Conservation (phyloP, 257 asterid species). For the Knoxia roxburghii region DNA sequence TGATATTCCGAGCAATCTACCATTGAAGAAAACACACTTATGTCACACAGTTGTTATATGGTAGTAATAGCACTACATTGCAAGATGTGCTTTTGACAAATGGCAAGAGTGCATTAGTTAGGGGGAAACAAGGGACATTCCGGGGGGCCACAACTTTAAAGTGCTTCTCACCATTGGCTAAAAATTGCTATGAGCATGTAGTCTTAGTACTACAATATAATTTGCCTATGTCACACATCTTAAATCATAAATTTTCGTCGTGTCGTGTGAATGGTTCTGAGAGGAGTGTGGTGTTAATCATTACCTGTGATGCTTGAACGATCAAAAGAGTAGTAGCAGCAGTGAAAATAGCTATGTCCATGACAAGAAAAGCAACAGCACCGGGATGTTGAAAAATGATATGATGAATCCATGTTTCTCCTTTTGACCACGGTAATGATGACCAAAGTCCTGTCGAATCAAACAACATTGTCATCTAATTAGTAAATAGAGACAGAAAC, state of each 20-base stretch:
- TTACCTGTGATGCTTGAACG: slow-evolving; percentile 74
- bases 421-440: slow-evolving; percentile 45
- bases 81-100: too few relatives aligned
- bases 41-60: too few relatives aligned
- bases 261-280: too few relatives aligned
- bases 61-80: too few relatives aligned
- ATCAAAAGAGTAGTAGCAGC: slow-evolving; percentile 53
- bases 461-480: slow-evolving; percentile 5
- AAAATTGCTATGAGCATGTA: too few relatives aligned
- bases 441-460: slow-evolving; percentile 70
- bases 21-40: neutral
- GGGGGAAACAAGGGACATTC: too few relatives aligned
- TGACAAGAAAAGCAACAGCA: slow-evolving; percentile 55
- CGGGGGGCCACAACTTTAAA: too few relatives aligned
- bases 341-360: slow-evolving; percentile 63
- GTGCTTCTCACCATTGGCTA: too few relatives aligned
- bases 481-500: neutral
- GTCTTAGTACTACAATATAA: too few relatives aligned
- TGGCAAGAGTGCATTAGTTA: too few relatives aligned
- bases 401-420: slow-evolving; percentile 52
- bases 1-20: slow-evolving; percentile 85
- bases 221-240: too few relatives aligned
- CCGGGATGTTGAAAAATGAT: slow-evolving; percentile 64
- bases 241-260: too few relatives aligned
- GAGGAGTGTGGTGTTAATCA: slow-evolving; percentile 8